phyloP scores from a whole-genome alignment of 225 moss, liverwort and hornwort genomes.

The Marchantia polymorpha region DNA sequence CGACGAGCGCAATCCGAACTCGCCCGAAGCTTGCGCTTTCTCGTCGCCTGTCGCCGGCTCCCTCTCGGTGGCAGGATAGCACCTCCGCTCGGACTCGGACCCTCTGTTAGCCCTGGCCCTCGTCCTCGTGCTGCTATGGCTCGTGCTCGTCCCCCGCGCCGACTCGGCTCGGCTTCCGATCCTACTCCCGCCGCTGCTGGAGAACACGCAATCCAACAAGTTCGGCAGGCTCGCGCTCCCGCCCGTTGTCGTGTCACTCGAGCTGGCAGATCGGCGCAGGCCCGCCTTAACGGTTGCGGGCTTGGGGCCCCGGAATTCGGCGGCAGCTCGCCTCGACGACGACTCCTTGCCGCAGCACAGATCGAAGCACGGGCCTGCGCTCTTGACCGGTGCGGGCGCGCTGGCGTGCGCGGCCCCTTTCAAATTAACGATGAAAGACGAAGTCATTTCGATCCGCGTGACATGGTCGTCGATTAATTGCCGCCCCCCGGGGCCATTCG shows the following conservation, averaged over 20 bases:
- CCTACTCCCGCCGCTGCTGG: not conserved
- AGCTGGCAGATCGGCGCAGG: conserved; percentile 18
- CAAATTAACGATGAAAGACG: conserved; percentile 9
- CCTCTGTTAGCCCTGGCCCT: not conserved
- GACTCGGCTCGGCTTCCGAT: conserved; percentile 5
- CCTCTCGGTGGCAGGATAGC: conserved; percentile 18
- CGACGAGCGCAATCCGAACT: not conserved
- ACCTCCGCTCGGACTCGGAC: conserved; percentile 7
- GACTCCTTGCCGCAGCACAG: not conserved
- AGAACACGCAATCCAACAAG: conserved; percentile 7
- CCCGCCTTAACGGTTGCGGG: conserved; percentile 16
- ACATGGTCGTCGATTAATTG: conserved; percentile 18
- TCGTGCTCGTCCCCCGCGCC: not conserved
- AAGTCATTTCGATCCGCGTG: conserved; percentile 14
- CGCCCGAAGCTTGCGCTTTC: not conserved
- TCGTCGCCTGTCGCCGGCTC: conserved; percentile 4
- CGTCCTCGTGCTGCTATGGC: no score
- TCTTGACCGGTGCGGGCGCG: conserved; percentile 9
- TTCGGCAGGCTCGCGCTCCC: conserved; percentile 6
- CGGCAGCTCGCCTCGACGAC: conserved; percentile 9
- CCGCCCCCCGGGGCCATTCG: not conserved
- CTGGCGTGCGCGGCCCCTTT: conserved; percentile 11
- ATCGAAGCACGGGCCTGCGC: conserved; percentile 9
- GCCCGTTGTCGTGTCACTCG: conserved; percentile 9
- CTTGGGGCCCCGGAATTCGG: conserved; percentile 19